Conservation (phyloP, 768 basidiomycete genomes). For the Suillus americanus region DNA sequence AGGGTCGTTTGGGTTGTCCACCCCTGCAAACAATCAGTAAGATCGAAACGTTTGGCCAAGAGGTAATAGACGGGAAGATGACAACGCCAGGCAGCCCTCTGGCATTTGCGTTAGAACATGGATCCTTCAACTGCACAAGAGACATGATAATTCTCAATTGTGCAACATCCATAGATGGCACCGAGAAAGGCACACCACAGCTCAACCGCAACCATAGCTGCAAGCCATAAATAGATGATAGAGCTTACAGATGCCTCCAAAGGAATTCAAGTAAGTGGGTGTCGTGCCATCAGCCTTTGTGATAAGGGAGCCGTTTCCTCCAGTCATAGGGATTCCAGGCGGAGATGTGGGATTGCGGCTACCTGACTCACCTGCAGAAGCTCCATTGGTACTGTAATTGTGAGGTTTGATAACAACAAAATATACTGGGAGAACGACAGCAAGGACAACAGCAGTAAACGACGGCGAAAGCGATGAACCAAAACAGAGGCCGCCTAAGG, state of each 20-base stretch:
- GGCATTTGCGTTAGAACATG: neutral
- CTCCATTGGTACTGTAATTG: conserved; percentile 8
- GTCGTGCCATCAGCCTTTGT: conserved; percentile 64
- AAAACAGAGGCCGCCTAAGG: conserved; percentile 23
- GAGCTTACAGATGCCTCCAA: conserved; percentile 70
- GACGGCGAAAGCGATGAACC: conserved; percentile 29
- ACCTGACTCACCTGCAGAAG: conserved; percentile 8
- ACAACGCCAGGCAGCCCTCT: neutral
- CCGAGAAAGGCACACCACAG: neutral
- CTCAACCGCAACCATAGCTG: neutral
- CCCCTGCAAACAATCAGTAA: conserved; percentile 43
- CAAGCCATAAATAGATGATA: conserved; percentile 6
- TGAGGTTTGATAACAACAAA: conserved; percentile 28
- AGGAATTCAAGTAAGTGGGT: conserved; percentile 75
- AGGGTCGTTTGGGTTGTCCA: conserved; percentile 65
- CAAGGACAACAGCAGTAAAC: conserved; percentile 28
- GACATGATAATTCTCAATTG: neutral
- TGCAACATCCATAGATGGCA: neutral
- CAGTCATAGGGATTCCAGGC: conserved; percentile 31
- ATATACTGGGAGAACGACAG: conserved; percentile 44
- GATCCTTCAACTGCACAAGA: neutral
- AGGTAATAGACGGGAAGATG: conserved; percentile 3
- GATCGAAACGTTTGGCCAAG: neutral
- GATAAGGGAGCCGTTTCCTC: conserved; percentile 70
- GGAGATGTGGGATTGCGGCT: conserved; percentile 9